A percentile compares a stretch with the other conserved stretches of the same genome.
These are phyloP conservation scores for Tephrocybe sp. DNA, from an alignment of 768 basidiomycete species.

Conservation along the genomic window DNA sequence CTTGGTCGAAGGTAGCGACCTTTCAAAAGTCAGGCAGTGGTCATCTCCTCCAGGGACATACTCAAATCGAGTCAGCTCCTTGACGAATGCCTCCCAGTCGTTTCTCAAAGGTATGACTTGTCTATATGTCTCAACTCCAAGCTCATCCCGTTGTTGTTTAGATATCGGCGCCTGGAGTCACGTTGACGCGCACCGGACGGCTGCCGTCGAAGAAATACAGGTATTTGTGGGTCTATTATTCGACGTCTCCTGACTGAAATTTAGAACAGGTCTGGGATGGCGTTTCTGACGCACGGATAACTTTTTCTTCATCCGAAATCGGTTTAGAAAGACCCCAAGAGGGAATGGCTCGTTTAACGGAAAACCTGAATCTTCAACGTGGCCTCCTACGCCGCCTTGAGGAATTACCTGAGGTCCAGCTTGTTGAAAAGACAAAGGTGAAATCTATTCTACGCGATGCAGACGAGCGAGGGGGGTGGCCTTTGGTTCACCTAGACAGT, in stretches of 20 bases:
- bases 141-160: conserved; percentile 25
- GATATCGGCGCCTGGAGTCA: conserved; percentile 85
- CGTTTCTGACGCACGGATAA: conserved; percentile 74
- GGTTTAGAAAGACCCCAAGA: conserved; percentile 25
- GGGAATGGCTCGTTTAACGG: conserved; percentile 82
- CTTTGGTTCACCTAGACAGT: conserved; percentile 71
- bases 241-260: neutral
- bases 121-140: neutral
- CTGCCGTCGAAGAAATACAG: conserved; percentile 83
- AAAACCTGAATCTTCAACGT: conserved; percentile 92
- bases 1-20: conserved; percentile 80
- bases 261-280: conserved; percentile 85
- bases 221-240: conserved; percentile 32
- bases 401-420: conserved; percentile 47
- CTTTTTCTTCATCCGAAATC: conserved; percentile 61
- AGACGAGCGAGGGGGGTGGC: conserved; percentile 69
- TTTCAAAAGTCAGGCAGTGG: conserved; percentile 73
- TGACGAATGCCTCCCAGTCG: conserved; percentile 70
- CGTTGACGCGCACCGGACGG: conserved; percentile 67
- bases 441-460: conserved; percentile 60
- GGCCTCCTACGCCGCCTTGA: conserved; percentile 71
- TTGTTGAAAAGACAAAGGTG: conserved; percentile 78
- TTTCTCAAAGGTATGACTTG: conserved; percentile 61
- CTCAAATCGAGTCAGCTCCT: conserved; percentile 85
- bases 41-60: conserved; percentile 48